Percentiles rank a stretch among this genome's conserved stretches.
phyloP scores from a whole-genome alignment of 805 yeast genomes.

The Sugiyamaella valdiviana region DNA sequence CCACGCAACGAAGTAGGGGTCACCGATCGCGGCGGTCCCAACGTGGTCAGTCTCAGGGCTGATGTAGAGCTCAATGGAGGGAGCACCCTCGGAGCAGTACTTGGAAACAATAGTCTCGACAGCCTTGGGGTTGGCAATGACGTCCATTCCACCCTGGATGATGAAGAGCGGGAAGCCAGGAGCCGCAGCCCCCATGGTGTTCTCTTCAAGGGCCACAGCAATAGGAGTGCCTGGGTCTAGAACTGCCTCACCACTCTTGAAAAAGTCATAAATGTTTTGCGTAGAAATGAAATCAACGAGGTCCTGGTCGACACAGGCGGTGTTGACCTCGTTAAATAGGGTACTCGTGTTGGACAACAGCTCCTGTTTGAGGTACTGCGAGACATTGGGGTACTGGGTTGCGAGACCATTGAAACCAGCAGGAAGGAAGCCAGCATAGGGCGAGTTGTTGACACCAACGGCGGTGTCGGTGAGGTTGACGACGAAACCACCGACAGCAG shows the following conservation, averaged over 20 bases:
- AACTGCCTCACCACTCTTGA: constrained; percentile 18
- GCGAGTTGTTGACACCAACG: constrained; percentile 14
- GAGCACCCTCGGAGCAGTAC: constrained; percentile 19
- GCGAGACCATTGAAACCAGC: constrained; percentile 24
- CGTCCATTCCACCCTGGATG: constrained; percentile 23
- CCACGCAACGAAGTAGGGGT: constrained; percentile 13
- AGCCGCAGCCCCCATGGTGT: constrained; percentile 15
- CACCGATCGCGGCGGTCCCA: constrained; percentile 12
- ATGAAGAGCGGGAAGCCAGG: constrained; percentile 22
- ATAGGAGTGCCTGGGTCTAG: constrained; percentile 12
- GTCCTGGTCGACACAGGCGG: constrained; percentile 14
- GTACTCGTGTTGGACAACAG: constrained; percentile 4
- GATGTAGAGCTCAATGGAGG: constrained; percentile 9
- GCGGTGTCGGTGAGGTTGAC: constrained; percentile 20
- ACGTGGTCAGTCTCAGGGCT: constrained; percentile 14
- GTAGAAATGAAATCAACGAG: constrained; percentile 11
- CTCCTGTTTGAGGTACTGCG: constrained; percentile 6
- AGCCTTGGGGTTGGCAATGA: constrained; percentile 16
- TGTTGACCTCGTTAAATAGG: neutral
- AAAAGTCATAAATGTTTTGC: constrained; percentile 18
- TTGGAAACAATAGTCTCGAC: constrained; percentile 17
- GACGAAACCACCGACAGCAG: constrained; percentile 28
- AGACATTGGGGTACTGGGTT: constrained; percentile 19
- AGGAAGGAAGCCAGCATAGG: constrained; percentile 22
- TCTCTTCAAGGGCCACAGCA: constrained; percentile 13